Conservation (phyloP, 2,329 filamentous ascomycete species). For the Ceratocystis variospora region DNA sequence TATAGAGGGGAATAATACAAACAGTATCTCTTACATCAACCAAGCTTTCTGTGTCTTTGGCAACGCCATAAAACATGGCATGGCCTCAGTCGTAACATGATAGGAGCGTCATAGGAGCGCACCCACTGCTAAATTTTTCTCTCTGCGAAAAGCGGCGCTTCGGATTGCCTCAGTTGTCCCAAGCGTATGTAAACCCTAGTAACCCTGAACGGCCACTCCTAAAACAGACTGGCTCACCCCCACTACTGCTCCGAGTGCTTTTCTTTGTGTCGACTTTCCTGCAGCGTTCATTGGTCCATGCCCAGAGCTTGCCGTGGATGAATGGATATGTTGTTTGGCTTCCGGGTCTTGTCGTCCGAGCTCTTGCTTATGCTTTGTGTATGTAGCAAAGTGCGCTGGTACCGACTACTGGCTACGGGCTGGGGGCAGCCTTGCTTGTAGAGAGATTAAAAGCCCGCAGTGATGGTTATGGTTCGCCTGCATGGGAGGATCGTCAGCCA, state of each 20-base stretch:
- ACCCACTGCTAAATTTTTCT: background rate
- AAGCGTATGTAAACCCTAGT: background rate
- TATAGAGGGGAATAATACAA: background rate
- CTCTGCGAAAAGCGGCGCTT: background rate
- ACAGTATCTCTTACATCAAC: background rate
- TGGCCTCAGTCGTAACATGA: background rate
- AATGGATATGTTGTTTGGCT: background rate
- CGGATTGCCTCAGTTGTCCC: background rate
- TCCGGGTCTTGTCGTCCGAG: background rate
- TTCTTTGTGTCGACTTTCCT: background rate
- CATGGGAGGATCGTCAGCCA: slow-evolving; percentile 17
- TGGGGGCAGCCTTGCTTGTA: background rate
- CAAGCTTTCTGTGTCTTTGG: background rate
- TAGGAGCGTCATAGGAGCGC: background rate
- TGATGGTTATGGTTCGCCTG: background rate
- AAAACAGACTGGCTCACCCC: background rate
- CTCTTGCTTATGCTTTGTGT: background rate
- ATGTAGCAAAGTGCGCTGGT: background rate
- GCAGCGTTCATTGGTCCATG: background rate
- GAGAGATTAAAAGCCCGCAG: background rate
- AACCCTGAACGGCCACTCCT: background rate
- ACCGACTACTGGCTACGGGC: background rate
- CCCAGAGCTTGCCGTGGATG: background rate
- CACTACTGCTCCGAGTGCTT: background rate
- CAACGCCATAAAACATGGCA: background rate